These are phyloP conservation scores for Polyplosphaeria fusca DNA, from an alignment of 495 filamentous ascomycete genomes.

Conservation along the genomic window DNA sequence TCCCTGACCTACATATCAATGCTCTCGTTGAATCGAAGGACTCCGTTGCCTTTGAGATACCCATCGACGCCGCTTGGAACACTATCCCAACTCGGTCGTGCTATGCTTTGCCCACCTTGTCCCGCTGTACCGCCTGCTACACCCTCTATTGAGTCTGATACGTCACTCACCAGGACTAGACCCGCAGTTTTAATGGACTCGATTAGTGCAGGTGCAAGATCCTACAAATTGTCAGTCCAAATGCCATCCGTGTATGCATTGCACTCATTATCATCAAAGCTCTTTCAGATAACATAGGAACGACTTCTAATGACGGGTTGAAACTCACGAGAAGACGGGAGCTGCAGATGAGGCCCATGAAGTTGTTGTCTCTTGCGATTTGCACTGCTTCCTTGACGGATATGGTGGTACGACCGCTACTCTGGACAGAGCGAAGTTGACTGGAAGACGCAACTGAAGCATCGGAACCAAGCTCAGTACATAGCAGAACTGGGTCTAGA, in stretches of 20 bases:
- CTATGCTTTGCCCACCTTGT: slow-evolving; percentile 44
- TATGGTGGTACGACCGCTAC: slow-evolving; percentile 65
- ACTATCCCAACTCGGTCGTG: slow-evolving; percentile 44
- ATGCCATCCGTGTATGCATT: slow-evolving; percentile 35
- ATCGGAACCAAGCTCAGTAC: slow-evolving; percentile 77
- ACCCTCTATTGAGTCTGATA: slow-evolving; percentile 48
- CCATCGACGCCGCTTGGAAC: slow-evolving; percentile 76
- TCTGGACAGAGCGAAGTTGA: slow-evolving; percentile 48
- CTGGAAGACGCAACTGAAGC: slow-evolving; percentile 19
- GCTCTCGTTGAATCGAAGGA: slow-evolving; percentile 87
- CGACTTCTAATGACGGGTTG: too few relatives aligned
- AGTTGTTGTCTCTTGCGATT: slow-evolving; percentile 92
- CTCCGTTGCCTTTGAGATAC: slow-evolving; percentile 75
- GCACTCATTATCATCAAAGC: too few relatives aligned
- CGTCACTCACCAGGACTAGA: slow-evolving; percentile 87
- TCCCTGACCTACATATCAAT: slow-evolving; percentile 70
- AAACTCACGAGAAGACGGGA: slow-evolving; percentile 79
- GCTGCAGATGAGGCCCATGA: slow-evolving; percentile 93
- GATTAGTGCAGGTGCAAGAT: slow-evolving; percentile 86
- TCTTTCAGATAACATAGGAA: too few relatives aligned
- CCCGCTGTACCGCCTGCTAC: background rate
- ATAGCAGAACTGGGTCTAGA: slow-evolving; percentile 83
- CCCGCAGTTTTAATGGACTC: slow-evolving; percentile 92
- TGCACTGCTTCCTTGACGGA: slow-evolving; percentile 93
- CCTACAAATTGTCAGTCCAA: slow-evolving; percentile 48